These are phyloP conservation scores for Leccinum sublutescens DNA, from an alignment of 768 basidiomycete genomes.

Conservation along the genomic window DNA sequence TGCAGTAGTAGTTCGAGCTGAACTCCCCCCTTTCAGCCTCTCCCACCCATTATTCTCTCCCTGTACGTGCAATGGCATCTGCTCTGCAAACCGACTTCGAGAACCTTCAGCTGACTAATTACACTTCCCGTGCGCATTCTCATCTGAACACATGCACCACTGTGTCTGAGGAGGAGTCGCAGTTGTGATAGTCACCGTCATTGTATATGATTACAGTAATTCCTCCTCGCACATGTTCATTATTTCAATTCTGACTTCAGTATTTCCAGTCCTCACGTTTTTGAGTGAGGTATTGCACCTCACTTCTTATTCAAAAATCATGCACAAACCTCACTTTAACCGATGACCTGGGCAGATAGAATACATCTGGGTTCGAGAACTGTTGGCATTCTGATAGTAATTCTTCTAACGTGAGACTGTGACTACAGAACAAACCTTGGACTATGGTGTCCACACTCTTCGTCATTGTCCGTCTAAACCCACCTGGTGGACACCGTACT, in stretches of 20 bases:
- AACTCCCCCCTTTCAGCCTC: no score
- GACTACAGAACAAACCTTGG: constrained; percentile 6
- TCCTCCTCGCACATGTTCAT: not conserved
- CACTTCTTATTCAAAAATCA: not conserved
- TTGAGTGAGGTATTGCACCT: constrained; percentile 3
- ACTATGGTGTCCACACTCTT: constrained; percentile 10
- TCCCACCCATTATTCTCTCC: no score
- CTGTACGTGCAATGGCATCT: no score
- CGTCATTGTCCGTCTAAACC: constrained; percentile 6
- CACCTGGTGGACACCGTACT: not conserved
- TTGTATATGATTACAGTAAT: not conserved
- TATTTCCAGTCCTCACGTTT: constrained; percentile 9
- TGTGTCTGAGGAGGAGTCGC: not conserved
- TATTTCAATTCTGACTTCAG: not conserved
- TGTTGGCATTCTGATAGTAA: no score
- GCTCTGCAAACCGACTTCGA: no score
- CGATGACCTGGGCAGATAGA: constrained; percentile 3
- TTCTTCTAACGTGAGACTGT: not conserved
- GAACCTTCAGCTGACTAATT: no score
- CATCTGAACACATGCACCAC: no score
- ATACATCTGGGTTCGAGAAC: constrained; percentile 13
- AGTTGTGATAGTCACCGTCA: not conserved
- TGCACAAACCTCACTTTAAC: not conserved
- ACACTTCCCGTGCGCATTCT: no score
- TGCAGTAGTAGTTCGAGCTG: no score